Conservation (phyloP, 768 basidiomycete genomes). For the Psilocybe subaeruginosa region DNA sequence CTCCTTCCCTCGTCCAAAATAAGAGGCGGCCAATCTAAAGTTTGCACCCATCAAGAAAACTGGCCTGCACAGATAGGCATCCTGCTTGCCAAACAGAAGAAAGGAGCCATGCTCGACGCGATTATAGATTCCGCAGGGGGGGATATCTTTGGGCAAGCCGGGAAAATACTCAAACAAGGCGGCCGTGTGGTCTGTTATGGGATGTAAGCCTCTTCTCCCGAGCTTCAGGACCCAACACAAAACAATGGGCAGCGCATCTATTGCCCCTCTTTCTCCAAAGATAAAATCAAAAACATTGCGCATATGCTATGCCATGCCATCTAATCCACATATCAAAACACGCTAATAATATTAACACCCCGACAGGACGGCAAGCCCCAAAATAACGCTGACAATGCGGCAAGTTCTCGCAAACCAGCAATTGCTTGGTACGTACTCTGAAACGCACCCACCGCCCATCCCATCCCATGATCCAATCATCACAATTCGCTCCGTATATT, state of each 20-base stretch:
- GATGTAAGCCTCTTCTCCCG: constrained; percentile 45
- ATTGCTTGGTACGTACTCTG: constrained; percentile 58
- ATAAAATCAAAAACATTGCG: neutral
- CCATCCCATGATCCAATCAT: constrained; percentile 2
- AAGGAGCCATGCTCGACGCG: constrained; percentile 47
- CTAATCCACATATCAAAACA: neutral
- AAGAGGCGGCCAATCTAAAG: neutral
- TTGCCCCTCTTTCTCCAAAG: constrained; percentile 2
- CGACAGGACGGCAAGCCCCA: constrained; percentile 61
- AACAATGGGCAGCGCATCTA: neutral
- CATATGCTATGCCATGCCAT: neutral
- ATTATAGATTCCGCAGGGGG: constrained; percentile 76
- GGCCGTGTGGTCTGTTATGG: constrained; percentile 68
- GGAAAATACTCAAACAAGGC: constrained; percentile 55
- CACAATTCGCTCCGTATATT: neutral
- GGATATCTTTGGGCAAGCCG: constrained; percentile 55
- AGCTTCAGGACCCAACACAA: neutral
- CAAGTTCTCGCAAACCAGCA: constrained; percentile 77
- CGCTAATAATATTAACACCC: constrained; percentile 13
- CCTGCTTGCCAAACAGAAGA: constrained; percentile 39
- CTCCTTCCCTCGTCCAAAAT: neutral
- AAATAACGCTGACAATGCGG: constrained; percentile 73
- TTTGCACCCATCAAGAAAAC: constrained; percentile 35
- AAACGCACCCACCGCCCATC: neutral
- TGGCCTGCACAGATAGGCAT: constrained; percentile 54